Base-by-base conservation (phyloP, 805 yeast species). In the Ogataea nitratoaversa region DNA sequence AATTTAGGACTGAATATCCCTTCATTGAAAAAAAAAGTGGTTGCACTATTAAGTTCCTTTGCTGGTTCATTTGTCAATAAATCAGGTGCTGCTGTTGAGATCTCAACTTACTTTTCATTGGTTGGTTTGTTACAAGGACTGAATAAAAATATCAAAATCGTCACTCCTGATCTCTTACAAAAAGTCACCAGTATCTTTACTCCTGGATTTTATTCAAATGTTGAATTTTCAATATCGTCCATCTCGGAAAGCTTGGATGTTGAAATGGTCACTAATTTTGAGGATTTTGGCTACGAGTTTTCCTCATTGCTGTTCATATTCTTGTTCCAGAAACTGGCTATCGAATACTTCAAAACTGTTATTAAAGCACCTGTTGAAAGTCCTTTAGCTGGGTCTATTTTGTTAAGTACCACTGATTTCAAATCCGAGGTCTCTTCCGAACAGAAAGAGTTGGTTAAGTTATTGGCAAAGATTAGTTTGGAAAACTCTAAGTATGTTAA, bases 81-180 rank as follows among this genome's bases (percentile, higher is more conserved):
- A 14, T 9, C 13, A 8, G 18, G 14, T 29, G 11, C 17, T 4
- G 8, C 23, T 7, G 25, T 38, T 4, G 32, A 30, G 14, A 20
- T 44, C 25, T 16, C 48, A 29, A 30, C 44, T 35, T 42, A 48
- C 19, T 54, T 60, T 27, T 53, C 59, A 13, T 49, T 65, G 13
- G 52, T 54, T n/a, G 65, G 65, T 5, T 53, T 65, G 19, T 36
- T 56, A 18, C 58, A 57, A 31, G 60, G 52, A 39, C 46, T 56
- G 29, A 60, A 51, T n/a, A 44, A 42, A 23, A 50, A 38, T 45
- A 57, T 54, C 16, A 48, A 32, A 31, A 50, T 47, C 39, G 52
- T 52, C 2, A 37, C 55, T 41, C 34, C 52, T 8, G 38, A 42
- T 5, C 24, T 53, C 32, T 30, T 64, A 38, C 36, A 30, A 9